Evolutionary conservation across 2,329 filamentous ascomycete species (phyloP), one percentile per base, ranked within the genome.

Genomic region (Fusarium continuum): DNA sequence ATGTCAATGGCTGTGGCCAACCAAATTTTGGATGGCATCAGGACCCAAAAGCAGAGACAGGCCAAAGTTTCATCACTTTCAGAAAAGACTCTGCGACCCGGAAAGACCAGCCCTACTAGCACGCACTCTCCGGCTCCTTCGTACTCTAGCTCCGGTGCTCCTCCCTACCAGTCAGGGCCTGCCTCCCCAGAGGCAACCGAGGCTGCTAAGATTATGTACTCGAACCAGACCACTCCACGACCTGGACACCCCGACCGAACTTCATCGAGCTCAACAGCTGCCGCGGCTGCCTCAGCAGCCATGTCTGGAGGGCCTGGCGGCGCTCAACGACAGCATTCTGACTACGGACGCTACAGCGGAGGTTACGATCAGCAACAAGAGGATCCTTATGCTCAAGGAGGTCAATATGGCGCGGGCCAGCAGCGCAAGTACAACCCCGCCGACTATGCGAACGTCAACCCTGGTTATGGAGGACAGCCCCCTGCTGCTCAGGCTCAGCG

Each of bases 1-100:
- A 99, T 99, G 93, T 96, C 93, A 23, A 98, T 98, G 95, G 91
- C 95, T 54, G 91, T 92, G 31, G 95, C 95, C 36, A 98, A 97
- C 76, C 88, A 96, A 73, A 97, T 99, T 65, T 78, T 98, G 50
- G 90, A 93, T 64, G 92, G 93, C 44, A 91, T 97, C 69, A 87
- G 92, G 72, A 88, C 88, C 44, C 89, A 91, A 57, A 96, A 93
- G 78, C 87, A 88, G 56, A 78, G 81, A 44, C 83, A 90, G 77
- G 82, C 82, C 47, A 85, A 87, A 75, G 78, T 77, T 0, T 78
- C 82, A 2, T 85, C 78, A 38, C 81, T 94, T 76, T 85, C 83
- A 58, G 86, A 87, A 44, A 85, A 85, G 71, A 92, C 89, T 4
- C 78, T 94, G 59, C 84, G 92, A 49, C 67, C 78, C 49, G 78